Percentiles rank a stretch among this genome's conserved stretches.
Evolutionary conservation across 176 grass and related monocot genomes (phyloP).

Genomic region (Triticum dicoccoides): DNA sequence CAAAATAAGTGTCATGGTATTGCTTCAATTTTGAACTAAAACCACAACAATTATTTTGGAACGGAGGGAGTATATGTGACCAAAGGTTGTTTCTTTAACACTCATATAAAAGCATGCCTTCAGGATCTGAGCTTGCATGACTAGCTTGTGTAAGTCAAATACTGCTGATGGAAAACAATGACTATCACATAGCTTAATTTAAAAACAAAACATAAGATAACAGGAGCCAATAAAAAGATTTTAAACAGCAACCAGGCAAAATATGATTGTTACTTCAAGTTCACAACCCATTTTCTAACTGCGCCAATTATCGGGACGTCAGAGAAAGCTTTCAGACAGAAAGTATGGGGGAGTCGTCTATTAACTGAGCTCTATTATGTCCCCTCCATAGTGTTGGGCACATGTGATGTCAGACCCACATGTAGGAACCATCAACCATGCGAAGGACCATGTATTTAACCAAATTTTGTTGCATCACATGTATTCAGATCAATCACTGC

Average conservation of each 20-base stretch:
- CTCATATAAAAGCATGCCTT: not conserved
- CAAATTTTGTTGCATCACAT: not conserved
- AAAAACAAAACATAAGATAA: not conserved
- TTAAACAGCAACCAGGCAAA: not conserved
- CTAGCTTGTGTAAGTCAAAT: not conserved
- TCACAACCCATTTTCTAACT: not conserved
- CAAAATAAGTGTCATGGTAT: no score
- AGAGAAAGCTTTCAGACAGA: slow-evolving; percentile 21
- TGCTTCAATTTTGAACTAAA: no score
- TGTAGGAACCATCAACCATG: not conserved
- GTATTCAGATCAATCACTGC: not conserved
- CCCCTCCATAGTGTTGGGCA: not conserved
- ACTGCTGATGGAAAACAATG: slow-evolving; percentile 6
- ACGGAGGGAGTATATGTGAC: not conserved
- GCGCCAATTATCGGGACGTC: not conserved
- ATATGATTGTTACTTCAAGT: not conserved
- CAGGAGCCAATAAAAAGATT: not conserved
- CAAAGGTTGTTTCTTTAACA: not conserved
- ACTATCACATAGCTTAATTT: not conserved
- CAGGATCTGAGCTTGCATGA: not conserved
- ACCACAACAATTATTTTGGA: no score
- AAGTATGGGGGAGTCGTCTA: not conserved
- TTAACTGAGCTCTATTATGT: slow-evolving; percentile 10
- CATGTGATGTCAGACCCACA: not conserved
- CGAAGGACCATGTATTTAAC: not conserved